Conservation (phyloP, 1,284 basidiomycete genomes). For the Ustilago loliicola region DNA sequence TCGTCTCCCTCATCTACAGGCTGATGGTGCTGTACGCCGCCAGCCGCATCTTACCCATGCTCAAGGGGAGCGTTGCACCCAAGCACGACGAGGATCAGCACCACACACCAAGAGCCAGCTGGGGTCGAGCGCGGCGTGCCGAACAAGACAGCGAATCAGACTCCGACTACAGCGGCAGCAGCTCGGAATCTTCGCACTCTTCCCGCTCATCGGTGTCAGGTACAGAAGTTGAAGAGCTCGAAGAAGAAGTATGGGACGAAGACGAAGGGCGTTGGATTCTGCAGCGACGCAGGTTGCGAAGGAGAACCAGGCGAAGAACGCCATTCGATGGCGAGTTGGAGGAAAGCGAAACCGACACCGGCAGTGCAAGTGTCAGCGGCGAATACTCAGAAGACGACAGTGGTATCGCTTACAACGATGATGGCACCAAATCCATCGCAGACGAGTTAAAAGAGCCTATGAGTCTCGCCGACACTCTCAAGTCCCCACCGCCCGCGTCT, state of each 20-base stretch:
- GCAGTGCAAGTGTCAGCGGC: slow-evolving; percentile 12
- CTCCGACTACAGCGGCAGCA: slow-evolving; percentile 16
- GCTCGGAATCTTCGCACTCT: slow-evolving; percentile 9
- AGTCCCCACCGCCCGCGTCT: slow-evolving; percentile 14
- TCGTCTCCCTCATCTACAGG: slow-evolving; percentile 66
- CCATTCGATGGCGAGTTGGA: slow-evolving; percentile 22
- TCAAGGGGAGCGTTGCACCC: slow-evolving; percentile 45
- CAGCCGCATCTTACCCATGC: slow-evolving; percentile 63
- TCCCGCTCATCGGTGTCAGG: slow-evolving; percentile 14
- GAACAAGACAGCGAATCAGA: slow-evolving; percentile 7
- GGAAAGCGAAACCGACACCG: slow-evolving; percentile 13
- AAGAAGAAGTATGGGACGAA: slow-evolving; percentile 45
- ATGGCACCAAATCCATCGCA: slow-evolving; percentile 20
- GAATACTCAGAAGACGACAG: slow-evolving; percentile 41
- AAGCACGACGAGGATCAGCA: neutral
- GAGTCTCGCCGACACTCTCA: slow-evolving; percentile 34
- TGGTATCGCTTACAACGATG: slow-evolving; percentile 42
- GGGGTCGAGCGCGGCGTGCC: slow-evolving; percentile 26
- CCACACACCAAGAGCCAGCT: slow-evolving; percentile 15
- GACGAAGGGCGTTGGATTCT: slow-evolving; percentile 40
- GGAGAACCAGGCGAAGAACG: slow-evolving; percentile 25
- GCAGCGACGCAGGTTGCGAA: slow-evolving; percentile 33
- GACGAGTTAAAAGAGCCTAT: slow-evolving; percentile 32
- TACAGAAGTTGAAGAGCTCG: slow-evolving; percentile 31
- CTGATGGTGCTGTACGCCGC: slow-evolving; percentile 67